A percentile compares a stretch with the other conserved stretches of the same genome.
These are phyloP conservation scores for Cryphonectria radicalis DNA, from an alignment of 2,329 filamentous ascomycete genomes.

Conservation along the genomic window DNA sequence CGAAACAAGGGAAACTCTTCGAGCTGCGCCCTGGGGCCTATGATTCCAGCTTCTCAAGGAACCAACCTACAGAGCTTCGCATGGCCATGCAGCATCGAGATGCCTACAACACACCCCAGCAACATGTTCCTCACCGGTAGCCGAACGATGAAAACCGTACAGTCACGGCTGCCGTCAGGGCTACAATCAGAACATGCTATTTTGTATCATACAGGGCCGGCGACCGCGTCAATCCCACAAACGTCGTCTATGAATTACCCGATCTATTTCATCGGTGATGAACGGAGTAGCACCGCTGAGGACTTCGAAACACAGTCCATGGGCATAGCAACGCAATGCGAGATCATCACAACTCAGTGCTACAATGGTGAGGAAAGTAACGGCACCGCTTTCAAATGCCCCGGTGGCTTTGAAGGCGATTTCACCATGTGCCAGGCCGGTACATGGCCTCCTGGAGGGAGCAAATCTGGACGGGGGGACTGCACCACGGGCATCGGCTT, in stretches of 20 bases:
- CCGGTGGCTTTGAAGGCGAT: constrained; percentile 9
- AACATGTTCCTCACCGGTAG: neutral
- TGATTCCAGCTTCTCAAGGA: neutral
- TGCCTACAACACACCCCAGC: neutral
- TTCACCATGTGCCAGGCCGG: constrained; percentile 1
- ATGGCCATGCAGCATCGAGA: constrained; percentile 1
- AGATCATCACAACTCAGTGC: constrained; percentile 6
- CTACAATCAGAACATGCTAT: neutral
- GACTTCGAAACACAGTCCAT: neutral
- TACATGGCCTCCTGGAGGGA: neutral
- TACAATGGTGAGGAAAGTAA: neutral
- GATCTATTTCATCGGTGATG: constrained; percentile 2
- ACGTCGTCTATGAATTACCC: neutral
- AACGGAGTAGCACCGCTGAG: neutral
- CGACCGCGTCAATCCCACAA: neutral
- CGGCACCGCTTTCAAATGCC: constrained; percentile 2
- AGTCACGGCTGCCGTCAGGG: neutral
- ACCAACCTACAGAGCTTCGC: neutral
- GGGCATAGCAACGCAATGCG: constrained; percentile 9
- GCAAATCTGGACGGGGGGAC: neutral
- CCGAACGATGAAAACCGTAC: neutral
- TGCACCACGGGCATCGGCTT: constrained; percentile 9
- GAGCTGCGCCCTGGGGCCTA: neutral
- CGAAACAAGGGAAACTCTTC: neutral
- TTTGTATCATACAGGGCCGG: neutral